Conservation (phyloP, 1,284 basidiomycete species). For the Termitomyces sp. region DNA sequence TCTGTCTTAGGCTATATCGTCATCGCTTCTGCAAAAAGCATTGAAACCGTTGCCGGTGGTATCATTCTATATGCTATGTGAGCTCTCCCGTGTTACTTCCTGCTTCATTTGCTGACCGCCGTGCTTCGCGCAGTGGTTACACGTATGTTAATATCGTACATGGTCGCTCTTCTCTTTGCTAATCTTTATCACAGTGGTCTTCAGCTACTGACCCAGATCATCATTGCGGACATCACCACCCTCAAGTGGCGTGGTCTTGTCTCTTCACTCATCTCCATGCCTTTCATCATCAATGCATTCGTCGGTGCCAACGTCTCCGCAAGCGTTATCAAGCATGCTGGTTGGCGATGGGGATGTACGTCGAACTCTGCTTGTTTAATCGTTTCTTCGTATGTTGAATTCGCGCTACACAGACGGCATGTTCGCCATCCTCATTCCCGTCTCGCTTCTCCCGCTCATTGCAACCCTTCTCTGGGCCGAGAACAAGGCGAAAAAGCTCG, state of each 20-base stretch:
- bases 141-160: constrained; percentile 34
- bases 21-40: constrained; percentile 58
- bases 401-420: constrained; percentile 50
- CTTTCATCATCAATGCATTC: constrained; percentile 67
- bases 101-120: background rate
- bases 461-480: constrained; percentile 71
- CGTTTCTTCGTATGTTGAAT: background rate
- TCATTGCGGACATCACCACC: constrained; percentile 78
- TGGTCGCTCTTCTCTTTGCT: background rate
- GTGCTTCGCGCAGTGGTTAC: constrained; percentile 39
- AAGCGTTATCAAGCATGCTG: constrained; percentile 46
- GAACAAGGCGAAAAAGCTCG: constrained; percentile 50
- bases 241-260: constrained; percentile 76
- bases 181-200: constrained; percentile 41
- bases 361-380: constrained; percentile 1
- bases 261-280: constrained; percentile 57
- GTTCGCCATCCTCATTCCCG: constrained; percentile 60
- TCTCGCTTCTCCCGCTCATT: constrained; percentile 54
- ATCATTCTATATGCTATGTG: constrained; percentile 55
- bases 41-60: constrained; percentile 50
- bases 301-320: constrained; percentile 68
- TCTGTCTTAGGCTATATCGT: constrained; percentile 50
- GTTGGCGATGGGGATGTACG: constrained; percentile 77
- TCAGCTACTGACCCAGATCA: constrained; percentile 70
- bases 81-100: constrained; percentile 14